Conservation (phyloP, 148 eudicot species). For the Polygonum aviculare region DNA sequence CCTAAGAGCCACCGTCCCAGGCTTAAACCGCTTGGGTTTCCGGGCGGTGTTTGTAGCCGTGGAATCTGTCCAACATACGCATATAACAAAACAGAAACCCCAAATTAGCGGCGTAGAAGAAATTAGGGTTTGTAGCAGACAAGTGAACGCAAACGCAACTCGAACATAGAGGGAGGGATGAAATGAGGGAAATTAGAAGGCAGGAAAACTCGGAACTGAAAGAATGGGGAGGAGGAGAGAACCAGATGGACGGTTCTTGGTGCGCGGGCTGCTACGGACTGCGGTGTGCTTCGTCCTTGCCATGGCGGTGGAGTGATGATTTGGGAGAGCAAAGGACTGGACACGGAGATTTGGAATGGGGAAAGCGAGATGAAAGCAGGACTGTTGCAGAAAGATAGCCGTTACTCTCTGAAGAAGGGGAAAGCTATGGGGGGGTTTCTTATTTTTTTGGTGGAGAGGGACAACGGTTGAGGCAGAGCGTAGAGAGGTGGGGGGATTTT, state of each 20-base stretch:
- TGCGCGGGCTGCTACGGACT: not conserved
- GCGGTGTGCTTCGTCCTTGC: conserved; percentile 1
- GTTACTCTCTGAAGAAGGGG: too few species aligned
- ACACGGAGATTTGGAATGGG: too few species aligned
- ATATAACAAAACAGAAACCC: not conserved
- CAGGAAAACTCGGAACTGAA: not conserved
- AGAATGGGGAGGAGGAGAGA: not conserved
- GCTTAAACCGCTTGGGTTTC: conserved; percentile 3
- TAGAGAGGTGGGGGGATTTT: too few species aligned
- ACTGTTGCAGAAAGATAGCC: too few species aligned
- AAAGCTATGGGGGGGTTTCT: too few species aligned
- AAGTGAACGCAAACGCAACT: not conserved
- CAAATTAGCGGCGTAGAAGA: not conserved
- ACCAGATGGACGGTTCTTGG: not conserved
- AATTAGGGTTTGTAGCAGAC: not conserved
- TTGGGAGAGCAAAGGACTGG: not conserved
- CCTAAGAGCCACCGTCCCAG: conserved; percentile 15
- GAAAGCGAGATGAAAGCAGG: too few species aligned
- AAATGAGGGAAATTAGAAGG: not conserved
- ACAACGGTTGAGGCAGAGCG: too few species aligned
- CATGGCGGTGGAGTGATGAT: not conserved
- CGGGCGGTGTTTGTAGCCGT: not conserved
- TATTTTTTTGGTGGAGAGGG: too few species aligned
- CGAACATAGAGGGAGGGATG: not conserved
- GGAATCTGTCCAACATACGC: not conserved